Evolutionary conservation across 805 yeast species (phyloP).

Genomic region (Ogataea corticis): DNA sequence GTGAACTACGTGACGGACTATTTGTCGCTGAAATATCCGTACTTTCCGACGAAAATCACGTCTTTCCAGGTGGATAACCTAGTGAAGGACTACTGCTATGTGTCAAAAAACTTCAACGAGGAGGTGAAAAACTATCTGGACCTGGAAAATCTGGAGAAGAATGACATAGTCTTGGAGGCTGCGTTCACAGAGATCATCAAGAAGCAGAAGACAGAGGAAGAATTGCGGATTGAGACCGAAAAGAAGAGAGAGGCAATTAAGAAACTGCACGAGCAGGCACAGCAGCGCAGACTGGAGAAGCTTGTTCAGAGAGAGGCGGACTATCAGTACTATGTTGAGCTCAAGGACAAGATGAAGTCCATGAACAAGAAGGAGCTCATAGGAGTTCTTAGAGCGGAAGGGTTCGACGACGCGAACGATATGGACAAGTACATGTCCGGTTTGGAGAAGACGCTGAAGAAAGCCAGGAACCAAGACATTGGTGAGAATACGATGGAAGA

Average conservation of each 20-base stretch:
- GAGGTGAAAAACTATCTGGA: conserved; percentile 62
- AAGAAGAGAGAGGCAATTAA: conserved; percentile 83
- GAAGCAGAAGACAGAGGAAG: conserved; percentile 81
- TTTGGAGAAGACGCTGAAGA: conserved; percentile 68
- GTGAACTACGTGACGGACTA: conserved; percentile 61
- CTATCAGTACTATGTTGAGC: conserved; percentile 61
- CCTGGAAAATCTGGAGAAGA: conserved; percentile 59
- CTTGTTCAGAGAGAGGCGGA: conserved; percentile 80
- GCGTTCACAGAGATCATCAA: conserved; percentile 69
- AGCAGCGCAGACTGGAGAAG: conserved; percentile 77
- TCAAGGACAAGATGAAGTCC: conserved; percentile 52
- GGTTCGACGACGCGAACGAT: conserved; percentile 74
- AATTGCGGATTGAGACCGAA: conserved; percentile 71
- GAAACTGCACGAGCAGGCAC: conserved; percentile 91
- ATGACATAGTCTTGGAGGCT: conserved; percentile 81
- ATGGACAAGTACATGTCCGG: conserved; percentile 63
- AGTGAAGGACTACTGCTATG: conserved; percentile 76
- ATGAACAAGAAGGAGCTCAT: conserved; percentile 55
- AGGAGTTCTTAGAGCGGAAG: conserved; percentile 63
- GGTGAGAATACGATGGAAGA: conserved; percentile 54
- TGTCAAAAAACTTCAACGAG: conserved; percentile 63
- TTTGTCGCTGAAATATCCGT: conserved; percentile 83
- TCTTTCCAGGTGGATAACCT: conserved; percentile 63
- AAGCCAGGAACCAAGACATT: conserved; percentile 62
- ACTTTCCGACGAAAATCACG: conserved; percentile 76